phyloP scores from a whole-genome alignment of 352 stramenopile genomes.

The Phytophthora kernoviae region DNA sequence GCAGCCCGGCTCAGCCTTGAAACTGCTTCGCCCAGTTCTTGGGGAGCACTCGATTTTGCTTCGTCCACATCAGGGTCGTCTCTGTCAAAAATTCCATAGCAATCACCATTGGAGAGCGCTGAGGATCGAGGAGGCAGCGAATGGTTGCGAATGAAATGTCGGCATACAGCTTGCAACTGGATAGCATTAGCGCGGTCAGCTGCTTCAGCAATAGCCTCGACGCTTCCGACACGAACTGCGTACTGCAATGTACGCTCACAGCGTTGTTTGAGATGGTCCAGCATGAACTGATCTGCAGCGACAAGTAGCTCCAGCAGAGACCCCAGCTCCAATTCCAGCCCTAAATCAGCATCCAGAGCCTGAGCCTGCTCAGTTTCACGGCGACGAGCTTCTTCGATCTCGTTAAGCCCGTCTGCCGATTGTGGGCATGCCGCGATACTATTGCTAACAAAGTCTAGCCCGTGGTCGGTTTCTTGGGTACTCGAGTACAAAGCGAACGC shows the following conservation, averaged over 20 bases:
- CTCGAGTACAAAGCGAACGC: slow-evolving; percentile 27
- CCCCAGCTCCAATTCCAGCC: slow-evolving; percentile 60
- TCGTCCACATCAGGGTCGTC: slow-evolving; percentile 18
- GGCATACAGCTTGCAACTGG: slow-evolving; percentile 92
- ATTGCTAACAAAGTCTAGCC: slow-evolving; percentile 27
- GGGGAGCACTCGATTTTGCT: slow-evolving; percentile 15
- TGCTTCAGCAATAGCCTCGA: slow-evolving; percentile 88
- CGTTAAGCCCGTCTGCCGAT: slow-evolving; percentile 38
- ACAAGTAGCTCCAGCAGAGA: slow-evolving; percentile 90
- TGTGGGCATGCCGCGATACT: slow-evolving; percentile 32
- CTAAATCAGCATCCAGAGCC: slow-evolving; percentile 19
- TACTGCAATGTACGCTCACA: slow-evolving; percentile 91
- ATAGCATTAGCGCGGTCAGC: slow-evolving; percentile 91
- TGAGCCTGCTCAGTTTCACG: slow-evolving; percentile 17
- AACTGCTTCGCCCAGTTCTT: slow-evolving; percentile 16
- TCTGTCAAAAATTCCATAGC: slow-evolving; percentile 14
- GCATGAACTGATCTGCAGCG: slow-evolving; percentile 95
- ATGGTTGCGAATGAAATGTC: slow-evolving; percentile 93
- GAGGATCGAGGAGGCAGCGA: slow-evolving; percentile 14
- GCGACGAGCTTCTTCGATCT: slow-evolving; percentile 33
- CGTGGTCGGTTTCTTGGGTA: slow-evolving; percentile 10
- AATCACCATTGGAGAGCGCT: slow-evolving; percentile 11
- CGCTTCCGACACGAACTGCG: slow-evolving; percentile 80
- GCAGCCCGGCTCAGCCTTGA: slow-evolving; percentile 20
- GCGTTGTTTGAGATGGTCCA: slow-evolving; percentile 96